A percentile compares a stretch with the other conserved stretches of the same genome.
These are phyloP conservation scores for Gaeumannomyces sp. DNA, from an alignment of 2,329 filamentous ascomycete genomes.

Conservation along the genomic window DNA sequence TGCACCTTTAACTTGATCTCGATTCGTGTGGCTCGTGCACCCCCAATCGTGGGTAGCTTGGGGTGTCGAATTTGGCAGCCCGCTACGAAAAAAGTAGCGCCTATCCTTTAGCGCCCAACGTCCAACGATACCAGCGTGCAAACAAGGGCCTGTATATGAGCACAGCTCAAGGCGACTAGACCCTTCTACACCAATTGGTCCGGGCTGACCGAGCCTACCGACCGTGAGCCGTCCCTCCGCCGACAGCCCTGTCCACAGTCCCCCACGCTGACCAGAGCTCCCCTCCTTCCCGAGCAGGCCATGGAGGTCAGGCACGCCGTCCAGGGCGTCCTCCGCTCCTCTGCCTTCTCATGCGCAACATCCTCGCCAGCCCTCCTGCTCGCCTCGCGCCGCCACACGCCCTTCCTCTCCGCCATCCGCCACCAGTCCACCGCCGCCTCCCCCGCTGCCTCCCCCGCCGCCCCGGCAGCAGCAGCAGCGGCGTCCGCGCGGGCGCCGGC, in stretches of 20 bases:
- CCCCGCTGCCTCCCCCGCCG: not conserved
- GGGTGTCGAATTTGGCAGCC: not conserved
- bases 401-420: constrained; percentile 1
- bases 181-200: not conserved
- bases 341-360: not conserved
- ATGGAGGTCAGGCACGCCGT: constrained; percentile 9
- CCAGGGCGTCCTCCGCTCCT: constrained; percentile 7
- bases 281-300: not conserved
- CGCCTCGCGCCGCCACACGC: not conserved
- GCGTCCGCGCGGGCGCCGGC: not conserved
- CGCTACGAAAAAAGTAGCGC: no score
- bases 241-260: no score
- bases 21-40: not conserved
- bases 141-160: no score
- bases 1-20: no score
- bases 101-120: no score
- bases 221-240: not conserved
- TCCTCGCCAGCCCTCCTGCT: constrained; percentile 3
- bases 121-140: no score
- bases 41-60: not conserved
- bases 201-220: not conserved
- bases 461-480: not conserved
- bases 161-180: no score
- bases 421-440: constrained; percentile 1
- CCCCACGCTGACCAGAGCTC: not conserved